A percentile compares a stretch with the other conserved stretches of the same genome.
These are phyloP conservation scores for Trypanosoma vivax DNA, from an alignment of 208 protist genomes.

Conservation along the genomic window DNA sequence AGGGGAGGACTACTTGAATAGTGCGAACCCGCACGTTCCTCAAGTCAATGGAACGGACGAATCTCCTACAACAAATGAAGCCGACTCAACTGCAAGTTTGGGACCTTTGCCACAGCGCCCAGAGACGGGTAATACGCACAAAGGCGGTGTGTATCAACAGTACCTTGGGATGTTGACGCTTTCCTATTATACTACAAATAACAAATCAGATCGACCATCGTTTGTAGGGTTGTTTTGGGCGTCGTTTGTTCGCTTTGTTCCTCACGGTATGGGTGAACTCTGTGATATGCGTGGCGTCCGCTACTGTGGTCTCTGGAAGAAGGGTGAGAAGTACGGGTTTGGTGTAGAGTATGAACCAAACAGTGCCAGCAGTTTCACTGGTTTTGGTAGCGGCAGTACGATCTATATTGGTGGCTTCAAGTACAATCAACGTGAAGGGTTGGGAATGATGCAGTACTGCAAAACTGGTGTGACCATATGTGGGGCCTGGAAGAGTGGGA, in stretches of 20 bases:
- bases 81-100: neutral
- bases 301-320: conserved; percentile 56
- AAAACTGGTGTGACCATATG: conserved; percentile 39
- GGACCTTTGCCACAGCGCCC: neutral
- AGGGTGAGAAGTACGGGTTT: conserved; percentile 50
- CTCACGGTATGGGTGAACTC: conserved; percentile 25
- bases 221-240: conserved; percentile 25
- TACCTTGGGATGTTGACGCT: conserved; percentile 26
- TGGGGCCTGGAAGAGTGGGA: conserved; percentile 36
- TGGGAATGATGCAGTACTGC: conserved; percentile 35
- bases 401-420: conserved; percentile 43
- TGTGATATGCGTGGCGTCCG: conserved; percentile 16
- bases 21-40: too few species aligned
- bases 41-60: too few species aligned
- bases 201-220: neutral
- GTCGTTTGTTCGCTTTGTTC: conserved; percentile 15
- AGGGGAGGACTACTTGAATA: neutral
- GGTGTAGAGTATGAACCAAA: conserved; percentile 33
- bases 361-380: conserved; percentile 32
- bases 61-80: too few species aligned
- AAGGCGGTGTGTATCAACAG: too few species aligned
- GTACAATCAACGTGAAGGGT: conserved; percentile 28
- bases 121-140: neutral
- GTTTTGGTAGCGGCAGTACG: conserved; percentile 20
- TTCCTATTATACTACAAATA: conserved; percentile 2